Evolutionary conservation across 495 filamentous ascomycete species (phyloP).

Genomic region (Achaetomiella virescens): DNA sequence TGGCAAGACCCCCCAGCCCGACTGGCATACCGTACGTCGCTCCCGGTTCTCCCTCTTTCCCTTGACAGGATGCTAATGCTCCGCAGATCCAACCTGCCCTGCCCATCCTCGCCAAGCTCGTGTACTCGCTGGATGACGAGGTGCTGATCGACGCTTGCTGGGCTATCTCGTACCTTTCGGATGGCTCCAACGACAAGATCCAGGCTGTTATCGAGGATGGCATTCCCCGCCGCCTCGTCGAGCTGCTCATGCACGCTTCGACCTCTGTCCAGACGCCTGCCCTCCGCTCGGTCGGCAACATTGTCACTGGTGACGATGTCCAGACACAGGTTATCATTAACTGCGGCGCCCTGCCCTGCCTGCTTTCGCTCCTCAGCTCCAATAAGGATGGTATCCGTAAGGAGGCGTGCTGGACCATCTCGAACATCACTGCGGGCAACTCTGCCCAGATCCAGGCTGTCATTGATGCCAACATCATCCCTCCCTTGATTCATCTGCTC

Average conservation of each 20-base stretch:
- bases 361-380: conserved; percentile 87
- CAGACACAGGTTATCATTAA: conserved; percentile 99
- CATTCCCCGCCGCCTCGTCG: conserved; percentile 93
- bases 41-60: conserved; percentile 1
- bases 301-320: conserved; percentile 97
- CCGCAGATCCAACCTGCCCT: conserved; percentile 89
- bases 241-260: conserved; percentile 97
- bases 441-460: conserved; percentile 96
- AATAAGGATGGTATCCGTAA: conserved; percentile 99
- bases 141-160: conserved; percentile 99
- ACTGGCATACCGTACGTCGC: conserved; percentile 83
- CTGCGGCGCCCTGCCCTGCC: conserved; percentile 84
- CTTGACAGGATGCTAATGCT: conserved; percentile 17
- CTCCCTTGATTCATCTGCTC: conserved; percentile 89
- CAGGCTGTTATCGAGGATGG: conserved; percentile 98
- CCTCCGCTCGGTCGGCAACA: conserved; percentile 95
- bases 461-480: conserved; percentile 94
- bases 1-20: conserved; percentile 97
- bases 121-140: conserved; percentile 97
- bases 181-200: conserved; percentile 98
- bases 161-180: conserved; percentile 99
- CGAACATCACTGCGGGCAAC: conserved; percentile 97
- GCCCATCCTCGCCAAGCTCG: conserved; percentile 93
- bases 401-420: conserved; percentile 99
- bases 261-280: conserved; percentile 98